Base-by-base conservation (phyloP, 2,329 filamentous ascomycete genomes). In the Dothideomycetes sp. region DNA sequence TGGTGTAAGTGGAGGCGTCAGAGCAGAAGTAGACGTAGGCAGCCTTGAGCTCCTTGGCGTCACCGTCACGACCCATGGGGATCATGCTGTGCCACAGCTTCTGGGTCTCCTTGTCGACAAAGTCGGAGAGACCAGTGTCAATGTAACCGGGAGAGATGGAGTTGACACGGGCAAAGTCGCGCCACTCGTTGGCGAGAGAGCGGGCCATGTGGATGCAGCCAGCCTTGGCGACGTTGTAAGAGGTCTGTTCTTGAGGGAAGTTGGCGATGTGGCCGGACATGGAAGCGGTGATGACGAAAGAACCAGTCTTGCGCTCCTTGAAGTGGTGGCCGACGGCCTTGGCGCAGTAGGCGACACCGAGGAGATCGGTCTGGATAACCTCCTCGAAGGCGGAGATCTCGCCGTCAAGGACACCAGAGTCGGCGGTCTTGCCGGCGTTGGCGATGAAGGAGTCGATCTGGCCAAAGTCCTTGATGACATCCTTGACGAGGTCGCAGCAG, bases 181-280 rank as follows among this genome's bases (percentile, higher is more conserved):
- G 67, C 78, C 78, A 82, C 61, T 82, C 78, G 58, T 79, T 80
- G 53, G 78, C 78, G 44, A 82, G 65, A 31, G 75, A 79, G 46
- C 65, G 64, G 36, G 76, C 74, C 60, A 80, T 55, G 59, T 80
- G 76, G 51, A 81, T 78, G 54, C 74, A 78, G 46, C 76, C 77
- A 28, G 78, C 76, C 68, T 82, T 82, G 48, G 77, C 73, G 32
- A 73, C 71, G 53, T 78, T 78, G 63, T 78, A 78, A n/a, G 66
- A 69, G 19, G 73, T 76, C 57, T 82, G 46, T 61, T 80, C 76
- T 60, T 81, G 78, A 19, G 78, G 84, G 68, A 80, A 87, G 75
- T 89, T 89, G 71, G 87, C 84, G 49, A 89, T 78, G 65, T 78
- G 76, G 50, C 83, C 84, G 35, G 81, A 85, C 83, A 89, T 82